Conservation (phyloP, 2,329 filamentous ascomycete genomes). For the Cladosporium sp. region DNA sequence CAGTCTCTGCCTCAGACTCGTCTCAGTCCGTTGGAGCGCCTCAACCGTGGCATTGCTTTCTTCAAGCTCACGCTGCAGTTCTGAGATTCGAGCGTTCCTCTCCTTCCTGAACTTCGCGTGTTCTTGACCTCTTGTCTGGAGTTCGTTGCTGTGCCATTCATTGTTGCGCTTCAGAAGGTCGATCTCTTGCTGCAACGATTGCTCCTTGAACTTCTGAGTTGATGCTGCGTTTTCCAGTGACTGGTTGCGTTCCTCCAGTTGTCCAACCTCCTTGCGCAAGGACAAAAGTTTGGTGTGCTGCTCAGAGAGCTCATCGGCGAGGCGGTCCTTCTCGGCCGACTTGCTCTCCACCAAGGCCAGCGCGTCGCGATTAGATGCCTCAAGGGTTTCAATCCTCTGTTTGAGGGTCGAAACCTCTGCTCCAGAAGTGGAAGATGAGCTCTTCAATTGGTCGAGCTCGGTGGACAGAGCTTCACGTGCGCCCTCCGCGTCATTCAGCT, state of each 20-base stretch:
- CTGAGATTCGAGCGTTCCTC: constrained; percentile 84
- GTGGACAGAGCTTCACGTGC: constrained; percentile 74
- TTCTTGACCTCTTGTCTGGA: constrained; percentile 87
- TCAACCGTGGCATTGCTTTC: constrained; percentile 79
- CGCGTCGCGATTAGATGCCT: constrained; percentile 90
- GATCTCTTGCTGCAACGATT: constrained; percentile 85
- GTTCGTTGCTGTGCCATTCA: constrained; percentile 89
- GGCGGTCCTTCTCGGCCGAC: constrained; percentile 78
- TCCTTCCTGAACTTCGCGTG: constrained; percentile 90
- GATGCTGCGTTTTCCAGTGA: constrained; percentile 76
- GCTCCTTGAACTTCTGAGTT: constrained; percentile 85
- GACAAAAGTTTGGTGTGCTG: constrained; percentile 88
- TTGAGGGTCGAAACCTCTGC: constrained; percentile 76
- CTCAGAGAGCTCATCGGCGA: constrained; percentile 81
- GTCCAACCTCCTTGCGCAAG: constrained; percentile 77
- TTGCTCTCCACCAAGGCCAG: constrained; percentile 88
- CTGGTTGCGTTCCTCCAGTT: constrained; percentile 81
- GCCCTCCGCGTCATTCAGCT: constrained; percentile 80
- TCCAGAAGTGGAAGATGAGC: constrained; percentile 70
- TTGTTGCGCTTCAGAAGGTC: constrained; percentile 85
- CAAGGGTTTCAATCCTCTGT: constrained; percentile 80
- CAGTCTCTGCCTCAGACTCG: constrained; percentile 75
- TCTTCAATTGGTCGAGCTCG: constrained; percentile 76
- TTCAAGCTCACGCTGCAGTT: constrained; percentile 85
- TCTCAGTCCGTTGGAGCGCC: constrained; percentile 75